Conservation (phyloP, 1,284 basidiomycete species). For the Ceratobasidium sp. region DNA sequence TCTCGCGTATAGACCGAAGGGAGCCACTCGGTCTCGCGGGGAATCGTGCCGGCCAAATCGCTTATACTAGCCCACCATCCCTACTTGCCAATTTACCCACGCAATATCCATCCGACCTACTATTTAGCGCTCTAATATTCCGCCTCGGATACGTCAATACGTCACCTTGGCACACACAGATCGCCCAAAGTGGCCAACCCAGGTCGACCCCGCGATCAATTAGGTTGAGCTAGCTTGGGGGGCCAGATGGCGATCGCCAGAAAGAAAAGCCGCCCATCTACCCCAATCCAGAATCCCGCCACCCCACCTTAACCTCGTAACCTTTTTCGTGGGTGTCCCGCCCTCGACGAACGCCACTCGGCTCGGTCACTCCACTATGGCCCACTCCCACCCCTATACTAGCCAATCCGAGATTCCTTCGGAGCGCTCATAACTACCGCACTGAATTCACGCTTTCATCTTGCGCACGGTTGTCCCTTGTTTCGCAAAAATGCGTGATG, state of each 20-base stretch:
- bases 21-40: too few species aligned
- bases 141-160: background rate
- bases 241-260: background rate
- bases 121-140: background rate
- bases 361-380: background rate
- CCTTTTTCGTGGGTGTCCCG: background rate
- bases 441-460: background rate
- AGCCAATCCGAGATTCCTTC: slow-evolving; percentile 1
- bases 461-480: too few species aligned
- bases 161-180: background rate
- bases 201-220: background rate
- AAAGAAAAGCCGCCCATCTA: background rate
- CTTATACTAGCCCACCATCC: background rate
- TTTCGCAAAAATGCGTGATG: background rate
- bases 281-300: background rate
- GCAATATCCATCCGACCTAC: too few species aligned
- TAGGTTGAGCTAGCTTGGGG: too few species aligned
- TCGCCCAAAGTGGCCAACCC: background rate
- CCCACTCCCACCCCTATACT: background rate
- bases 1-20: too few species aligned
- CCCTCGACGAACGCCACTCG: background rate
- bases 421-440: slow-evolving; percentile 16
- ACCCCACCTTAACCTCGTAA: background rate
- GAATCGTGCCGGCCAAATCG: too few species aligned
- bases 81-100: background rate